Conservation (phyloP, 768 basidiomycete species). For the Wakefieldia striispora region DNA sequence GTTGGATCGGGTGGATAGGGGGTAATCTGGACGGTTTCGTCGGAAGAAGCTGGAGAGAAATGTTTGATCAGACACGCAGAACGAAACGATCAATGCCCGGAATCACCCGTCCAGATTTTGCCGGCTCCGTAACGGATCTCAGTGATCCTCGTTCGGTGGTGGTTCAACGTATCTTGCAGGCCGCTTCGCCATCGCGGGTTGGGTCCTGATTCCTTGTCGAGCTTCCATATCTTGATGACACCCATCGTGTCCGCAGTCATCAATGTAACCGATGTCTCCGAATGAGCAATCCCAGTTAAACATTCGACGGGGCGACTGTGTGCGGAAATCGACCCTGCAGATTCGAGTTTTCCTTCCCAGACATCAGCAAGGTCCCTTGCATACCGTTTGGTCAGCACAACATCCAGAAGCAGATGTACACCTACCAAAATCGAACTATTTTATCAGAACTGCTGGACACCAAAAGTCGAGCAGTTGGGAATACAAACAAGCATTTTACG, state of each 20-base stretch:
- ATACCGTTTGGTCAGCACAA: not conserved
- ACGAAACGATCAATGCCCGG: not conserved
- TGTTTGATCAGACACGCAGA: not conserved
- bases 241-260: slow-evolving; percentile 95
- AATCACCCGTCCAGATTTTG: slow-evolving; percentile 84
- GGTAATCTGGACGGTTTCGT: slow-evolving; percentile 75
- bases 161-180: slow-evolving; percentile 52
- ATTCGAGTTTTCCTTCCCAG: slow-evolving; percentile 39
- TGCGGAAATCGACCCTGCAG: slow-evolving; percentile 68
- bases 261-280: slow-evolving; percentile 49
- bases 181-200: slow-evolving; percentile 50
- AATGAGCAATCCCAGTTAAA: slow-evolving; percentile 53
- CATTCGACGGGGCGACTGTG: slow-evolving; percentile 90
- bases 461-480: slow-evolving; percentile 64
- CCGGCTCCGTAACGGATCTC: slow-evolving; percentile 65
- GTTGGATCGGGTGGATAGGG: slow-evolving; percentile 38
- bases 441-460: slow-evolving; percentile 92
- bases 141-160: slow-evolving; percentile 84
- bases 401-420: not conserved
- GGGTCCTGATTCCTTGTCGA: slow-evolving; percentile 42
- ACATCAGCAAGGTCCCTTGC: slow-evolving; percentile 62
- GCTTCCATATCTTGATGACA: slow-evolving; percentile 75
- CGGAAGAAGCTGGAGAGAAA: slow-evolving; percentile 68
- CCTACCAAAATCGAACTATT: slow-evolving; percentile 81
- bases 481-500: slow-evolving; percentile 76